Base-by-base conservation (phyloP, 2,329 filamentous ascomycete genomes). In the Grosmannia clavigera region DNA sequence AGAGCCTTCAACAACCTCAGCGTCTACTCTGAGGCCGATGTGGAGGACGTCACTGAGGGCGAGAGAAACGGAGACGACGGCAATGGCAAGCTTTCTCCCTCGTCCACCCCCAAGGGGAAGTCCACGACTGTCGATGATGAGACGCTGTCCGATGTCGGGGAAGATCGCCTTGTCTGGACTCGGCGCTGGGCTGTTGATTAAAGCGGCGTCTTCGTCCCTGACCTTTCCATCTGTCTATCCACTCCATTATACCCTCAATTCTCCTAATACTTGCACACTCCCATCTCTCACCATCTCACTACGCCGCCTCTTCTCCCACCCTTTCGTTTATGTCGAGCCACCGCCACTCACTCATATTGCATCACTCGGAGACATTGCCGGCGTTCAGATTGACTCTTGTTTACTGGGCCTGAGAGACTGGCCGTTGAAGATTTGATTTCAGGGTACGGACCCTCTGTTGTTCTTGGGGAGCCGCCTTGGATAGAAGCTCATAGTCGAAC, bases 131-230 rank as follows among this genome's bases (percentile, higher is more conserved):
- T 19, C 3, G 38, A 46, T 6, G 56, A 48, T 7, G 59, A 57
- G 52, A 56, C 40, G n/a, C 56, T 64, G 9, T 61, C 62, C 1
- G 64, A 64, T 22, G 52, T 60, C 3, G 61, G 59, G 7, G 61
- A 59, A 31, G 60, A 64, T 12, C 60, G 60, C 27, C 55, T 58
- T 33, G 61, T 64, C 16, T 65, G 63, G 59, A 64, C 60, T 4
- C 64, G 62, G 43, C 64, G 63, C 33, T 62, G 60, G 60, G 61
- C 61, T 22, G 58, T 62, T n/a, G 62, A 65, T 51, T 63, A 55
- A 59, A 40, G 43, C 43, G 10, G 43, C 43, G 43, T 46, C 40
- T 43, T 9, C 43, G 7, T 46, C 16, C 38, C 38, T 14, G 14
- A n/a, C 11, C 22, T 19, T 12, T 48, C 54, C n/a, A 2, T 55